Evolutionary conservation across 768 basidiomycete species (phyloP).

Genomic region (Tricholomella constricta): DNA sequence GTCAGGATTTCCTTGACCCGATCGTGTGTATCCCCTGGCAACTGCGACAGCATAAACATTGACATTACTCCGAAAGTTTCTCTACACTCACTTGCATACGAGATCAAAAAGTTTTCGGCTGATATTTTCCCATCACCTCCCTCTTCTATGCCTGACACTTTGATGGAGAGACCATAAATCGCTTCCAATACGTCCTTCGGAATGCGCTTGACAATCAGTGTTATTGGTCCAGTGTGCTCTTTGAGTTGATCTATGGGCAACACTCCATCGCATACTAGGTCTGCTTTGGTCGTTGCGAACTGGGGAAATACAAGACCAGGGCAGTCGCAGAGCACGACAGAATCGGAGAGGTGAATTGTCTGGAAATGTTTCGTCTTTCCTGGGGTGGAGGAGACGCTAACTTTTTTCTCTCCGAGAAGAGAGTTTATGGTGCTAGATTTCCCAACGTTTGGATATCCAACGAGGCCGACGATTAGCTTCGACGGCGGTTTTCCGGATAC

Average conservation of each 20-base stretch:
- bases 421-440: constrained; percentile 99
- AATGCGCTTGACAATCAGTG: constrained; percentile 76
- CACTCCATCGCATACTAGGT: constrained; percentile 94
- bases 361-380: constrained; percentile 99
- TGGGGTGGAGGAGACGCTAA: constrained; percentile 96
- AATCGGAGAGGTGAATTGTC: constrained; percentile 90
- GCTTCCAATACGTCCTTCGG: constrained; percentile 86
- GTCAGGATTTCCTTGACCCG: constrained; percentile 96
- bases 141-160: constrained; percentile 65
- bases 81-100: constrained; percentile 84
- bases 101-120: constrained; percentile 79
- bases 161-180: constrained; percentile 84
- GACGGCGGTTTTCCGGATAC: constrained; percentile 54
- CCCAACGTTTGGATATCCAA: constrained; percentile 98
- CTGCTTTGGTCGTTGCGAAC: constrained; percentile 95
- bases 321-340: constrained; percentile 92
- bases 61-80: neutral
- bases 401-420: constrained; percentile 93
- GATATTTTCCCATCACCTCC: constrained; percentile 78
- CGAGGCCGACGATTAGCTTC: constrained; percentile 83
- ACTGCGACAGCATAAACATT: constrained; percentile 51
- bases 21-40: constrained; percentile 87
- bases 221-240: constrained; percentile 85
- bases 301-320: constrained; percentile 98
- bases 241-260: constrained; percentile 96